Evolutionary conservation across 1,139 yeast genomes (phyloP), one percentile per base, ranked within the genome.

Genomic region (Citeromyces siamensis): DNA sequence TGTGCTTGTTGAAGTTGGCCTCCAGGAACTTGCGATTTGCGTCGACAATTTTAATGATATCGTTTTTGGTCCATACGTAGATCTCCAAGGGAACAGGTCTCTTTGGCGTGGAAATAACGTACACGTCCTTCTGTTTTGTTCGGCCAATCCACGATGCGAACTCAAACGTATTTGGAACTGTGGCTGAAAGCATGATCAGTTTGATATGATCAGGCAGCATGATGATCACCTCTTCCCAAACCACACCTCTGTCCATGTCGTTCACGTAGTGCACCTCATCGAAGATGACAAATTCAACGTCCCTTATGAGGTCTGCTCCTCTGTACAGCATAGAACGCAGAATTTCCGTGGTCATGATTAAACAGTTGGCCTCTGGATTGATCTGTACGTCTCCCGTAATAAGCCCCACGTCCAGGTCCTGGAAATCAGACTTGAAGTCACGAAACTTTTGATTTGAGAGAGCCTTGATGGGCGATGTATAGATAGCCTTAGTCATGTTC

Each of bases 81-180:
- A 90, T 98, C 58, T 93, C 98, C 46, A 93, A 67, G 2, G 99
- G 99, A 8, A 98, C 93, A 19, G 99, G 99, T 58, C 99, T 77
- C 69, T 88, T 93, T 60, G 93, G 95, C 1, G 99, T 93, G 57
- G 90, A 93, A 18, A 93, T 98, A 56, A 93, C 95, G 58, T 93
- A 98, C 55, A 98, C 93, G 2, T 98, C 98, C n/a, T n/a, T n/a
- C n/a, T n/a, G n/a, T n/a, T n/a, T n/a, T n/a, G n/a, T n/a, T n/a
- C 84, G 71, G 17, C 98, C 96, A 13, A 90, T 88, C 99, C 99
- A 90, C 51, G 82, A 86, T 12, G 98, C 99, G 64, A 90, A 90
- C 53, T 90, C 99, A 64, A 75, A 83, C 0, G 98, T 93, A 54
- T 90, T 90, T 6, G 99, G 98, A 9, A 90, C 96, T 0, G 99